These are phyloP conservation scores for Pseudogymnoascus sp. DNA, from an alignment of 2,329 filamentous ascomycete species.

Conservation along the genomic window DNA sequence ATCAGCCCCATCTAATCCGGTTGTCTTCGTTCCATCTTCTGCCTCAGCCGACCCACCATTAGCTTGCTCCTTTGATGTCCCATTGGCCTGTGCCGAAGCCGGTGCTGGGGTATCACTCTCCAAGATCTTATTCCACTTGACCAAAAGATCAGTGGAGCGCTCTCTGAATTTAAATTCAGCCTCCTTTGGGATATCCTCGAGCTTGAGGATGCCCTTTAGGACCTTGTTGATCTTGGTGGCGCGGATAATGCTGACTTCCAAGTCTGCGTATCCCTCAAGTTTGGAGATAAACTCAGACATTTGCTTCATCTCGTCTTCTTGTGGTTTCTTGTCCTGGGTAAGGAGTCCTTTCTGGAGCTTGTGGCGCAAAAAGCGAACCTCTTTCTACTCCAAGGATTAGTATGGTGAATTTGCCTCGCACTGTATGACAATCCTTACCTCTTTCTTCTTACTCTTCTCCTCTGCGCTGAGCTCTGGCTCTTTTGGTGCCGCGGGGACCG, in stretches of 20 bases:
- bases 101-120: conserved; percentile 46
- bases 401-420: background rate
- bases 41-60: conserved; percentile 34
- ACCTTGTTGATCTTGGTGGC: conserved; percentile 98
- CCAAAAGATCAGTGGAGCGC: conserved; percentile 71
- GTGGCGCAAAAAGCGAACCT: conserved; percentile 89
- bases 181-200: conserved; percentile 74
- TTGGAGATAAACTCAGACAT: conserved; percentile 75
- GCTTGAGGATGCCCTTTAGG: conserved; percentile 85
- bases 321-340: conserved; percentile 74
- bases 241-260: conserved; percentile 84
- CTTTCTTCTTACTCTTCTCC: conserved; percentile 52
- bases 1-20: conserved; percentile 21
- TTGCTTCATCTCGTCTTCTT: conserved; percentile 71
- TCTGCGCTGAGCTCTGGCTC: conserved; percentile 52
- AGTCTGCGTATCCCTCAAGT: conserved; percentile 32
- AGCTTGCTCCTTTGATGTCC: conserved; percentile 29
- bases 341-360: conserved; percentile 92
- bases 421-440: conserved; percentile 36
- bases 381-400: conserved; percentile 46
- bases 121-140: conserved; percentile 84
- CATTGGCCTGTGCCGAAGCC: conserved; percentile 25
- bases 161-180: conserved; percentile 85
- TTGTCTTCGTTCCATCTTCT: conserved; percentile 24
- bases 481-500: conserved; percentile 41